Percentiles rank a stretch among this genome's conserved stretches.
Conservation (phyloP, 108 stramenopile genomes). For the Nitzschia putrida region DNA sequence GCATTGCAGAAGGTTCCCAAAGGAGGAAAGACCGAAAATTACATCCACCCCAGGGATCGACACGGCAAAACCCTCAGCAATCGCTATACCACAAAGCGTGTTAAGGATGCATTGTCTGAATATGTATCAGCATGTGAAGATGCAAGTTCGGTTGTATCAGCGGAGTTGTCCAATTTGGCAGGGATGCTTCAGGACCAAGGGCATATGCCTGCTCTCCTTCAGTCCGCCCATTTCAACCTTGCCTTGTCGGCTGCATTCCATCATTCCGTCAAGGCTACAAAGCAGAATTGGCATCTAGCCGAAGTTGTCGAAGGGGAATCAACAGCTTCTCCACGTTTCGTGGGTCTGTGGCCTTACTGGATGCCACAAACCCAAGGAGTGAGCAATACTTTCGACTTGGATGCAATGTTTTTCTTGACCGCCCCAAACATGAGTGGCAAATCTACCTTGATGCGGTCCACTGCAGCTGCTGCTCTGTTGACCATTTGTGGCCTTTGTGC, state of each 20-base stretch:
- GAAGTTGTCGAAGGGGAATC: conserved; percentile 31
- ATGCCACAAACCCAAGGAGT: conserved; percentile 67
- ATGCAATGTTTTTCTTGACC: conserved; percentile 86
- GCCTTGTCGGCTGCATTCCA: conserved; percentile 71
- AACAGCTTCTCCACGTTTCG: conserved; percentile 45
- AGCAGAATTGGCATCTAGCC: conserved; percentile 66
- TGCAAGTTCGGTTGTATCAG: conserved; percentile 54
- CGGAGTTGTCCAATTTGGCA: conserved; percentile 57
- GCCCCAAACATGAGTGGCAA: conserved; percentile 98
- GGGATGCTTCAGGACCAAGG: conserved; percentile 55
- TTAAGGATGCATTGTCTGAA: conserved; percentile 65
- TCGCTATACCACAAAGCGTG: conserved; percentile 83
- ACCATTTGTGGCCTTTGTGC: conserved; percentile 83
- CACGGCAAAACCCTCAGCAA: conserved; percentile 77
- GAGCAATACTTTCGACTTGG: conserved; percentile 70
- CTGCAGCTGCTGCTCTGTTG: conserved; percentile 87
- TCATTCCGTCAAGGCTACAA: conserved; percentile 73
- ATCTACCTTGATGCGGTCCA: conserved; percentile 91
- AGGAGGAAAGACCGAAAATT: conserved; percentile 31
- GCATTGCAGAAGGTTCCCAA: conserved; percentile 70
- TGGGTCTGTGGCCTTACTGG: conserved; percentile 86
- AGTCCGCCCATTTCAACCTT: conserved; percentile 78
- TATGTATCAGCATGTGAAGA: conserved; percentile 71
- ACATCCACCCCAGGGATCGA: conserved; percentile 76
- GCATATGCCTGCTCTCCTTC: conserved; percentile 74